phyloP scores from a whole-genome alignment of 1,284 basidiomycete genomes.

The Coriolopsis trogii region DNA sequence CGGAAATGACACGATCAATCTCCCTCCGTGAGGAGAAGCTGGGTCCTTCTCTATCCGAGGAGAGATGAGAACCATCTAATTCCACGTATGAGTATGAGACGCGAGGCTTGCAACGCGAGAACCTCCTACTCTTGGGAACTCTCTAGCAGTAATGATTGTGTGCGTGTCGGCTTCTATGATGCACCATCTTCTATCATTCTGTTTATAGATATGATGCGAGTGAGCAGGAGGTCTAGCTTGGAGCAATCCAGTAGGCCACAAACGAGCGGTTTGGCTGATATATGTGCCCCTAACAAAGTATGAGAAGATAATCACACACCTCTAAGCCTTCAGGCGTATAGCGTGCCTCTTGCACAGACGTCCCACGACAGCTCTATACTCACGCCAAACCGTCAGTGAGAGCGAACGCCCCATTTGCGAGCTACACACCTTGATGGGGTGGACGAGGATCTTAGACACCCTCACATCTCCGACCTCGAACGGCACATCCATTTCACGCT shows the following conservation, averaged over 20 bases:
- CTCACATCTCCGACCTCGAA: constrained; percentile 39
- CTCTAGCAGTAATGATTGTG: constrained; percentile 65
- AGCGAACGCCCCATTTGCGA: constrained; percentile 16
- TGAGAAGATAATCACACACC: constrained; percentile 37
- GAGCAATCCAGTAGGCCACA: too few relatives aligned
- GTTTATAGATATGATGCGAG: neutral
- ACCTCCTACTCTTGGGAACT: constrained; percentile 51
- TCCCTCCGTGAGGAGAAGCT: constrained; percentile 46
- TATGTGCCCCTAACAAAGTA: too few relatives aligned
- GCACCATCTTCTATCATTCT: constrained; percentile 74
- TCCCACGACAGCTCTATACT: constrained; percentile 63
- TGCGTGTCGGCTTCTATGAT: constrained; percentile 60
- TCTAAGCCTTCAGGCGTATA: constrained; percentile 69
- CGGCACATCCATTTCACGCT: constrained; percentile 18
- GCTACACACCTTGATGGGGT: constrained; percentile 65
- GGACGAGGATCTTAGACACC: constrained; percentile 64
- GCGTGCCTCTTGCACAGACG: constrained; percentile 53
- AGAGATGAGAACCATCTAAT: constrained; percentile 69
- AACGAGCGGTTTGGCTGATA: too few relatives aligned
- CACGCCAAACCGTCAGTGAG: neutral
- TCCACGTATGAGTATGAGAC: neutral
- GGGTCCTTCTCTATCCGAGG: constrained; percentile 54
- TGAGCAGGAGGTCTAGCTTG: too few relatives aligned
- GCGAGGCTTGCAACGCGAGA: neutral
- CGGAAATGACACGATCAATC: constrained; percentile 61